Percentiles rank a stretch among this genome's conserved stretches.
phyloP scores from a whole-genome alignment of 768 basidiomycete species.

The Phylloporus rhodoxanthus region DNA sequence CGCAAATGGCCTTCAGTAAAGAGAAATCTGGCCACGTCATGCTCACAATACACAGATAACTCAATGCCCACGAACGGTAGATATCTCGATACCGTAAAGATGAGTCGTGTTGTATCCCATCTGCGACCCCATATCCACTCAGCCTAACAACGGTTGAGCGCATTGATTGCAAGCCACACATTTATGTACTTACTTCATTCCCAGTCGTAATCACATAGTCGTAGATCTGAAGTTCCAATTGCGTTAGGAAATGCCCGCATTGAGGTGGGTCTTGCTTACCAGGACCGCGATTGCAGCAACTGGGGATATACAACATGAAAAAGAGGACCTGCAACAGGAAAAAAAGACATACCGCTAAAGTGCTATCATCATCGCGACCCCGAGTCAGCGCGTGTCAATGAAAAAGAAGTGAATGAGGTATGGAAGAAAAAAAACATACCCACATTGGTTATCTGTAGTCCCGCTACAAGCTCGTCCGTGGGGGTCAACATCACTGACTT shows the following conservation, averaged over 20 bases:
- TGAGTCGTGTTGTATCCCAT: constrained; percentile 11
- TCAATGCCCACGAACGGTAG: constrained; percentile 12
- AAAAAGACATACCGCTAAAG: constrained; percentile 8
- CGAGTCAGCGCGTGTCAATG: background rate
- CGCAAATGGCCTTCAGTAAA: background rate
- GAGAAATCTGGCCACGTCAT: background rate
- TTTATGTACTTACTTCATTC: constrained; percentile 3
- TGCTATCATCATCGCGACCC: constrained; percentile 2
- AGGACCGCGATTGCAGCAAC: constrained; percentile 16
- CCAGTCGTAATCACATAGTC: constrained; percentile 11
- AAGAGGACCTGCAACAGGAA: background rate
- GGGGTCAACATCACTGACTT: background rate
- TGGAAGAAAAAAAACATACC: background rate
- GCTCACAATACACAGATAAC: constrained; percentile 13
- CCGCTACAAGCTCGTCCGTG: background rate
- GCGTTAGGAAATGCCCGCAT: background rate
- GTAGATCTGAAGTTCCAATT: constrained; percentile 1
- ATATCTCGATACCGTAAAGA: constrained; percentile 19
- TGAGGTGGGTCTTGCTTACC: background rate
- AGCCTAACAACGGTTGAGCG: constrained; percentile 4
- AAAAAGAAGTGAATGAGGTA: background rate
- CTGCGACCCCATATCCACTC: constrained; percentile 16
- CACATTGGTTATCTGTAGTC: constrained; percentile 14
- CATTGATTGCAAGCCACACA: background rate
- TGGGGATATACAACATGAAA: background rate